Percentiles rank a stretch among this genome's conserved stretches.
Evolutionary conservation across 2,329 filamentous ascomycete genomes (phyloP).

Genomic region (Colletotrichum caudatum): DNA sequence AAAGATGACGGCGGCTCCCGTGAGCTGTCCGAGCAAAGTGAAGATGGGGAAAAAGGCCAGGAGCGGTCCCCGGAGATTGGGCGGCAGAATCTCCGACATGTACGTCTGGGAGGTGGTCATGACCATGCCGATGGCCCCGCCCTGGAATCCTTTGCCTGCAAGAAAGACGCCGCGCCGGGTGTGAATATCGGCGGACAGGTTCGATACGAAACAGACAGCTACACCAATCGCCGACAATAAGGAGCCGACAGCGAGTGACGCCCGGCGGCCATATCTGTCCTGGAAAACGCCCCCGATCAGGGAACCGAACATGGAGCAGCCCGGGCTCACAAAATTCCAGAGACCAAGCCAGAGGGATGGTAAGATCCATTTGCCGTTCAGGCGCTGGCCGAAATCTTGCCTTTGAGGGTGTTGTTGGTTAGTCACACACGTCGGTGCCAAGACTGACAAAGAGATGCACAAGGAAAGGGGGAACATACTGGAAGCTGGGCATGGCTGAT

Average conservation of each 20-base stretch:
- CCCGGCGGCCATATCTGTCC: constrained; percentile 55
- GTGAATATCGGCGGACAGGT: constrained; percentile 42
- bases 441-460: not conserved
- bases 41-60: constrained; percentile 64
- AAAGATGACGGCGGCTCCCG: constrained; percentile 58
- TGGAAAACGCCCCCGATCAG: constrained; percentile 54
- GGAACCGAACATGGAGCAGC: constrained; percentile 55
- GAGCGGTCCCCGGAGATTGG: constrained; percentile 58
- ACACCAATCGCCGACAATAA: constrained; percentile 54
- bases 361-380: constrained; percentile 51
- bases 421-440: not conserved
- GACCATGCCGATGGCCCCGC: constrained; percentile 58
- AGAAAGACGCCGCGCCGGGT: constrained; percentile 56
- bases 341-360: constrained; percentile 59
- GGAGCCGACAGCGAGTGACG: constrained; percentile 52
- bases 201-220: constrained; percentile 47
- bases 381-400: constrained; percentile 51
- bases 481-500: constrained; percentile 49
- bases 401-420: constrained; percentile 31
- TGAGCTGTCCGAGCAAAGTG: constrained; percentile 61
- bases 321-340: constrained; percentile 56
- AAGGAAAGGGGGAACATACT: constrained; percentile 38
- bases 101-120: constrained; percentile 60
- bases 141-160: constrained; percentile 59
- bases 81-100: constrained; percentile 63